A percentile compares a stretch with the other conserved stretches of the same genome.
Conservation (phyloP, 495 filamentous ascomycete genomes). For the Hypoxylon subgilvum region DNA sequence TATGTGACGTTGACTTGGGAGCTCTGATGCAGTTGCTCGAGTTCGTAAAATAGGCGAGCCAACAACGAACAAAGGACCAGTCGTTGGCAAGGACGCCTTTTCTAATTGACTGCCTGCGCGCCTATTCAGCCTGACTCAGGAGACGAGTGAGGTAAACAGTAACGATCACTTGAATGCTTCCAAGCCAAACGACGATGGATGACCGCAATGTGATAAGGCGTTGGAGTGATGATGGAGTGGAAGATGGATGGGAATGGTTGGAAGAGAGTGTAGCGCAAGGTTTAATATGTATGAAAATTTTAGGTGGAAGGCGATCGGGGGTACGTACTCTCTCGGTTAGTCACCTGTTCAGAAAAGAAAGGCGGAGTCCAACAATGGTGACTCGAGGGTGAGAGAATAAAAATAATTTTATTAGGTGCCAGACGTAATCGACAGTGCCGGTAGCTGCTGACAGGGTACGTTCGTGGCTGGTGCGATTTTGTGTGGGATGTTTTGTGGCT, state of each 20-base stretch:
- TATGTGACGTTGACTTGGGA: neutral
- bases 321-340: slow-evolving; percentile 37
- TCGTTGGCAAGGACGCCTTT: slow-evolving; percentile 11
- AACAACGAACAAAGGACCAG: slow-evolving; percentile 37
- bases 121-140: slow-evolving; percentile 24
- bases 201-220: slow-evolving; percentile 1
- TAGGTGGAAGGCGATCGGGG: slow-evolving; percentile 5
- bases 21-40: slow-evolving; percentile 29
- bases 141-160: slow-evolving; percentile 16
- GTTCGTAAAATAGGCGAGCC: slow-evolving; percentile 31
- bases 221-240: slow-evolving; percentile 27
- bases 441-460: slow-evolving; percentile 41
- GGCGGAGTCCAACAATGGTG: slow-evolving; percentile 26
- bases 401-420: slow-evolving; percentile 23
- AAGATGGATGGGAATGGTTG: slow-evolving; percentile 24
- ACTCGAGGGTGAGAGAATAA: slow-evolving; percentile 24
- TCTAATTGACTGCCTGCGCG: slow-evolving; percentile 22
- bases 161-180: slow-evolving; percentile 17
- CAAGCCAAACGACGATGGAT: slow-evolving; percentile 7
- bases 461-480: slow-evolving; percentile 45
- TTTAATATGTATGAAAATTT: neutral
- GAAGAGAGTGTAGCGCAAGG: neutral
- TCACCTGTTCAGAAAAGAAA: slow-evolving; percentile 21
- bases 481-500: slow-evolving; percentile 41
- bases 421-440: slow-evolving; percentile 45